These are phyloP conservation scores for Boletus holoroseus DNA, from an alignment of 1,284 basidiomycete genomes.

Conservation along the genomic window DNA sequence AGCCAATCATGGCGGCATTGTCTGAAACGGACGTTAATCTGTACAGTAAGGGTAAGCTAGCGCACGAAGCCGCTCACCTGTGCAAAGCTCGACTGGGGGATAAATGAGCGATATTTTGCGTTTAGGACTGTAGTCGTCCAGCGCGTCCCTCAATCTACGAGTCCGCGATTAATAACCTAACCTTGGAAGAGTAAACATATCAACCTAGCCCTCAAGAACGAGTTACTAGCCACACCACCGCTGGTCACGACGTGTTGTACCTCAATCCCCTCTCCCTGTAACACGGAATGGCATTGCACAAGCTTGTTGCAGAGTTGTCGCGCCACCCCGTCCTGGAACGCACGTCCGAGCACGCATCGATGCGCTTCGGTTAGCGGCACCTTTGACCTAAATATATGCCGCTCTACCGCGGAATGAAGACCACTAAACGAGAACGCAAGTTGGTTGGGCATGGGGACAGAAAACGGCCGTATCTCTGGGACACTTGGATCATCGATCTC, in stretches of 20 bases:
- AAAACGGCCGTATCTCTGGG: conserved; percentile 39
- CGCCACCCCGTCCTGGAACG: conserved; percentile 71
- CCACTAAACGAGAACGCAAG: conserved; percentile 76
- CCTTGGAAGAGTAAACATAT: conserved; percentile 10
- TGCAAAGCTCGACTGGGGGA: conserved; percentile 76
- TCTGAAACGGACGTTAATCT: conserved; percentile 43
- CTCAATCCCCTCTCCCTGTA: conserved; percentile 36
- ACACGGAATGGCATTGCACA: conserved; percentile 51
- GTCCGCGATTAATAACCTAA: not conserved
- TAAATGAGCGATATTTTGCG: conserved; percentile 44
- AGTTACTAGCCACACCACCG: conserved; percentile 88
- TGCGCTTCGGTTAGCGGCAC: conserved; percentile 34
- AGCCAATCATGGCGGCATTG: conserved; percentile 94
- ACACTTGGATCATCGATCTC: conserved; percentile 29
- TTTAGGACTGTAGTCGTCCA: conserved; percentile 35
- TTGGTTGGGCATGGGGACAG: conserved; percentile 50
- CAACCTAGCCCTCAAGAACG: conserved; percentile 60
- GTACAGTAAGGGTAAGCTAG: not conserved
- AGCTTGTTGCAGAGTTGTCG: conserved; percentile 75
- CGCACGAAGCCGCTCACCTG: conserved; percentile 47
- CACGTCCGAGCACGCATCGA: conserved; percentile 50
- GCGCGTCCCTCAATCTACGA: conserved; percentile 41
- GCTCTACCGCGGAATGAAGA: conserved; percentile 61
- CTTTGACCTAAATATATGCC: conserved; percentile 36
- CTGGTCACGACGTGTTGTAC: conserved; percentile 69